A percentile compares a stretch with the other conserved stretches of the same genome.
These are phyloP conservation scores for Aspergillus sp. DNA, from an alignment of 2,329 filamentous ascomycete genomes.

Conservation along the genomic window DNA sequence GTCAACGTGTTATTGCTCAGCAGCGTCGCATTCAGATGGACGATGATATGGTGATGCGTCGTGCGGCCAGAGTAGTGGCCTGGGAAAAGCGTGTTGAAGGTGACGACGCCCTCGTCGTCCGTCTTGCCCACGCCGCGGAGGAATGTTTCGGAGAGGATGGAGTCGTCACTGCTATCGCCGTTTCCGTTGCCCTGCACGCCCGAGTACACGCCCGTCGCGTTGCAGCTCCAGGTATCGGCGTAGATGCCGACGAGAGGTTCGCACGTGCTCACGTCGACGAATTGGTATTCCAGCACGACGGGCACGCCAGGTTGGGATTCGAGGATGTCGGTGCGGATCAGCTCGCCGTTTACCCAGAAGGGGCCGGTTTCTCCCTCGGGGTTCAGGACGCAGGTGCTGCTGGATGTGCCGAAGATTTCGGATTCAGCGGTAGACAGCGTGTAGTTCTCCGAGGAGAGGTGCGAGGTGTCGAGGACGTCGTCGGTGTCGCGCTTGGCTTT, in stretches of 20 bases:
- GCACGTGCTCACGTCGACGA: conserved; percentile 46
- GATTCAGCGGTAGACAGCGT: conserved; percentile 26
- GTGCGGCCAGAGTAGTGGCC: conserved; percentile 49
- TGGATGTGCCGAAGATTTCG: conserved; percentile 26
- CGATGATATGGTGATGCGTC: conserved; percentile 37
- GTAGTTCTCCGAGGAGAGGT: conserved; percentile 39
- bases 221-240: conserved; percentile 44
- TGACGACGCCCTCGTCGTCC: conserved; percentile 46
- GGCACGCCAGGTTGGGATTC: conserved; percentile 43
- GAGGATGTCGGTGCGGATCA: conserved; percentile 41
- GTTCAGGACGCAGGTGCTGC: conserved; percentile 50
- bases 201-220: conserved; percentile 37
- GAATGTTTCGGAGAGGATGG: conserved; percentile 45
- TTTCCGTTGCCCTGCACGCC: conserved; percentile 38
- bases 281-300: conserved; percentile 45
- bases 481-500: conserved; percentile 36
- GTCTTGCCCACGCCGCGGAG: conserved; percentile 51
- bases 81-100: conserved; percentile 49
- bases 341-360: conserved; percentile 51
- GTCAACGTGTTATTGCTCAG: conserved; percentile 42
- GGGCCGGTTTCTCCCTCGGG: conserved; percentile 55
- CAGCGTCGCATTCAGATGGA: conserved; percentile 36
- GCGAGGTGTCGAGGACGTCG: conserved; percentile 40
- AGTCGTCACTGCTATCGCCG: conserved; percentile 19
- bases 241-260: conserved; percentile 41